A percentile compares a stretch with the other conserved stretches of the same genome.
phyloP scores from a whole-genome alignment of 176 grass and related monocot species.

The Musa acuminata region DNA sequence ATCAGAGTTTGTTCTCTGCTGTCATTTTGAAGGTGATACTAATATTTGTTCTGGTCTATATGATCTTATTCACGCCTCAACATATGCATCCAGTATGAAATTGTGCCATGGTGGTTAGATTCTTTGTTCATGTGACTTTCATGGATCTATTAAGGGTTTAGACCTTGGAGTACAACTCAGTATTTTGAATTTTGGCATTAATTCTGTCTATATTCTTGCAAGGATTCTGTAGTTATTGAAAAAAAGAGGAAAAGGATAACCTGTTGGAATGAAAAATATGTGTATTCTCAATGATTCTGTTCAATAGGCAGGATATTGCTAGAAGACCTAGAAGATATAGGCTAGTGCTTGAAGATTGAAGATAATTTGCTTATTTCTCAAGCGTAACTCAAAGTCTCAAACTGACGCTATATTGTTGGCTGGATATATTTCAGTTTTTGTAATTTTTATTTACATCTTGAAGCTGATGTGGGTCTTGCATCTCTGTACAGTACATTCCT shows the following conservation, averaged over 20 bases:
- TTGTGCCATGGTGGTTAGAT: not conserved
- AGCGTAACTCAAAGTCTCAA: too few species aligned
- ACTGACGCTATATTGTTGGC: too few species aligned
- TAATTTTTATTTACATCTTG: too few species aligned
- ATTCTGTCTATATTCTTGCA: not conserved
- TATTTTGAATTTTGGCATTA: not conserved
- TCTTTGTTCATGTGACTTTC: not conserved
- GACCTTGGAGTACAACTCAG: not conserved
- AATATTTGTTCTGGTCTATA: not conserved
- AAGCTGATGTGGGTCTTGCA: not conserved
- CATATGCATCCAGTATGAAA: not conserved
- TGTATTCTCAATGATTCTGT: not conserved
- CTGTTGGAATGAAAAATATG: not conserved
- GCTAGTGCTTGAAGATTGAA: not conserved
- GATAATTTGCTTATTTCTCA: not conserved
- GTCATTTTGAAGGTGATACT: constrained; percentile 73
- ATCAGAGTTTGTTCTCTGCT: constrained; percentile 75
- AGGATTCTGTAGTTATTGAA: not conserved
- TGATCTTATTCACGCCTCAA: not conserved
- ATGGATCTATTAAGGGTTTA: not conserved
- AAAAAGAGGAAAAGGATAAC: not conserved
- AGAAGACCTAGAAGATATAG: not conserved
- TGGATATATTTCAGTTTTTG: too few species aligned
- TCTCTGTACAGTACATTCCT: not conserved
- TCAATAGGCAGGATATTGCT: not conserved